Evolutionary conservation across 2,329 filamentous ascomycete genomes (phyloP).

Genomic region (Aureobasidium subglaciale): DNA sequence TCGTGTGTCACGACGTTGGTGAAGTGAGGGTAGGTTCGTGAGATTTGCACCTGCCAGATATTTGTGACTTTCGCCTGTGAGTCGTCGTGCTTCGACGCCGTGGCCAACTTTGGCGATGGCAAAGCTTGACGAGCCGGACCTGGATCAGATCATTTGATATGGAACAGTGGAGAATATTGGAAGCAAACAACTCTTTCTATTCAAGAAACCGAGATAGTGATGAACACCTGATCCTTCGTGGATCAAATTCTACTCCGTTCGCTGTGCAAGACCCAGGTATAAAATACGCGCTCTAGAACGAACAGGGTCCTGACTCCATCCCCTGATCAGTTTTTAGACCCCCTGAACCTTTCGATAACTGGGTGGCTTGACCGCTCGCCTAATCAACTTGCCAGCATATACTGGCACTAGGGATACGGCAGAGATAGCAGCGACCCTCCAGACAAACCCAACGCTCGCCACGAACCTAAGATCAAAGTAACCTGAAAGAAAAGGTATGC

Average conservation of each 20-base stretch:
- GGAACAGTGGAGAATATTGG: background rate
- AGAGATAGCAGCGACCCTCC: constrained; percentile 75
- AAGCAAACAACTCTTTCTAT: background rate
- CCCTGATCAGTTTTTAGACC: constrained; percentile 17
- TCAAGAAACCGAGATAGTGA: background rate
- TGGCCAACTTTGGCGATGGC: too few relatives aligned
- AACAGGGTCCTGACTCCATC: background rate
- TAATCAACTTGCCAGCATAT: constrained; percentile 78
- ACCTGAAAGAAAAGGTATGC: constrained; percentile 75
- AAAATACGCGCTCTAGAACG: background rate
- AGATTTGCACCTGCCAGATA: background rate
- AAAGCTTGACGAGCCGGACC: too few relatives aligned
- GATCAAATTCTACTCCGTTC: background rate
- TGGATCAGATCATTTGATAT: too few relatives aligned
- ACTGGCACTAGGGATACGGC: constrained; percentile 79
- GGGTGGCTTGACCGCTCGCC: constrained; percentile 78
- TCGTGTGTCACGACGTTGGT: background rate
- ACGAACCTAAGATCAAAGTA: constrained; percentile 86
- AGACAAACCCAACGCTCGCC: constrained; percentile 72
- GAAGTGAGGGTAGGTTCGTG: background rate
- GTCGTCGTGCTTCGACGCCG: background rate
- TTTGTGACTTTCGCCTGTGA: background rate
- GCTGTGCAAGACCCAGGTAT: background rate
- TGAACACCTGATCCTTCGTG: background rate
- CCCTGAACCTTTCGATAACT: constrained; percentile 80